These are phyloP conservation scores for Naganishia cerealis DNA, from an alignment of 1,284 basidiomycete species.

Conservation along the genomic window DNA sequence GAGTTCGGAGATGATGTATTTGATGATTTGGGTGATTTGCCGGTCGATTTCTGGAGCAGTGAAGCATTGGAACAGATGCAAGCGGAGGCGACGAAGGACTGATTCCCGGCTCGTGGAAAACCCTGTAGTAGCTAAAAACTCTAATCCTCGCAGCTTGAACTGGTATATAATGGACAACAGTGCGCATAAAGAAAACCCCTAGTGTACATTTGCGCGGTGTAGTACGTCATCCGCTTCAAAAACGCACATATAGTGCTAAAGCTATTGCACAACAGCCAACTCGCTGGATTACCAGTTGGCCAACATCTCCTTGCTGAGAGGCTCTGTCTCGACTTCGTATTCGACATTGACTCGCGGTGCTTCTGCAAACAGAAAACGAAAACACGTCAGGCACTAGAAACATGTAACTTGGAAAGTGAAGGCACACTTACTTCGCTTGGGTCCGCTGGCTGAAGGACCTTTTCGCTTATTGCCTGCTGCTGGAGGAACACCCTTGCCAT, in stretches of 20 bases:
- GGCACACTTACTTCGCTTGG: slow-evolving; percentile 45
- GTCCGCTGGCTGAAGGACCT: slow-evolving; percentile 58
- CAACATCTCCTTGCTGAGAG: slow-evolving; percentile 57
- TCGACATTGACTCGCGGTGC: slow-evolving; percentile 87
- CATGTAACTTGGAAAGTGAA: slow-evolving; percentile 33
- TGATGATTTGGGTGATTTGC: slow-evolving; percentile 30
- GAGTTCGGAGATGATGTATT: slow-evolving; percentile 25
- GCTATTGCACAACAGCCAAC: background rate
- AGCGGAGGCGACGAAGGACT: background rate
- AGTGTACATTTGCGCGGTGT: background rate
- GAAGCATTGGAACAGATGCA: slow-evolving; percentile 28
- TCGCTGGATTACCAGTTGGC: slow-evolving; percentile 52
- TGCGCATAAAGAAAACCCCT: background rate
- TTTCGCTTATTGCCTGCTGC: slow-evolving; percentile 46
- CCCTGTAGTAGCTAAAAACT: background rate
- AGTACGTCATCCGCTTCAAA: background rate
- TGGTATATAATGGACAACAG: background rate
- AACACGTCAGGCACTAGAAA: slow-evolving; percentile 32
- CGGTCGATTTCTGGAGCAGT: slow-evolving; percentile 31
- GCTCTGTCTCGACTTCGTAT: slow-evolving; percentile 87
- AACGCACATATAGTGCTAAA: background rate
- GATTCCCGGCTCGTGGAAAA: background rate
- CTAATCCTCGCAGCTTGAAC: background rate
- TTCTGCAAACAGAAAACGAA: slow-evolving; percentile 54
- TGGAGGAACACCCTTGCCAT: slow-evolving; percentile 45